phyloP scores from a whole-genome alignment of 441 rosid species.

The Pelargonium cotyledonis region DNA sequence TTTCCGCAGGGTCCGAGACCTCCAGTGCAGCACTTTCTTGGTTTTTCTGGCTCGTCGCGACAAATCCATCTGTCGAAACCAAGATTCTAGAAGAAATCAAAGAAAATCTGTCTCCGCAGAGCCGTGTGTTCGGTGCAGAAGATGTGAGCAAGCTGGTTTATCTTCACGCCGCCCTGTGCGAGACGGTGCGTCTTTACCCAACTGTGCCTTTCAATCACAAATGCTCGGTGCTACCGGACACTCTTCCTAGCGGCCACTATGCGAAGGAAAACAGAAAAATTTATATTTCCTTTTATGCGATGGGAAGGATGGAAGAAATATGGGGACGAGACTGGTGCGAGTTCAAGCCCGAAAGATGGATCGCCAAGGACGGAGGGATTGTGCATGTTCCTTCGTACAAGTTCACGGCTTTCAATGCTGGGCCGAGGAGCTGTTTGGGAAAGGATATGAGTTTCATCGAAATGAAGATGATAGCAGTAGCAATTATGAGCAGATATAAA shows the following conservation, averaged over 20 bases:
- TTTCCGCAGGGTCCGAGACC: slow-evolving; percentile 26
- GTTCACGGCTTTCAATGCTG: slow-evolving; percentile 16
- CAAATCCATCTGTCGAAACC: slow-evolving; percentile 13
- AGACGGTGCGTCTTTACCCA: slow-evolving; percentile 26
- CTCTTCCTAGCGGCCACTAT: slow-evolving; percentile 24
- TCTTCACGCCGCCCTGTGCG: slow-evolving; percentile 25
- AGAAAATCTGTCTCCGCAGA: not conserved
- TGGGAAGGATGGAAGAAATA: slow-evolving; percentile 23
- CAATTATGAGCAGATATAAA: too few species aligned
- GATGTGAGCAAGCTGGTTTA: slow-evolving; percentile 22
- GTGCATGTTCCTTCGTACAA: slow-evolving; percentile 9
- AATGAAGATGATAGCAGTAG: too few species aligned
- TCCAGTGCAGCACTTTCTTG: slow-evolving; percentile 17
- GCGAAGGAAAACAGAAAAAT: slow-evolving; percentile 3
- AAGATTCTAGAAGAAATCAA: slow-evolving; percentile 24
- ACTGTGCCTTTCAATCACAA: slow-evolving; percentile 20
- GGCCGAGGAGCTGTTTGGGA: slow-evolving; percentile 20
- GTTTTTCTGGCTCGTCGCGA: slow-evolving; percentile 26
- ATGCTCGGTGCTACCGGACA: slow-evolving; percentile 11
- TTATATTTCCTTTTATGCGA: slow-evolving; percentile 8
- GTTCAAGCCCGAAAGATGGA: slow-evolving; percentile 28
- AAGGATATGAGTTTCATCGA: slow-evolving; percentile 6
- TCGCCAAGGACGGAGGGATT: slow-evolving; percentile 9
- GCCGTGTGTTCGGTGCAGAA: not conserved
- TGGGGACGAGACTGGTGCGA: slow-evolving; percentile 29